phyloP scores from a whole-genome alignment of 305 asterid species.

The Coffea humblotiana region DNA sequence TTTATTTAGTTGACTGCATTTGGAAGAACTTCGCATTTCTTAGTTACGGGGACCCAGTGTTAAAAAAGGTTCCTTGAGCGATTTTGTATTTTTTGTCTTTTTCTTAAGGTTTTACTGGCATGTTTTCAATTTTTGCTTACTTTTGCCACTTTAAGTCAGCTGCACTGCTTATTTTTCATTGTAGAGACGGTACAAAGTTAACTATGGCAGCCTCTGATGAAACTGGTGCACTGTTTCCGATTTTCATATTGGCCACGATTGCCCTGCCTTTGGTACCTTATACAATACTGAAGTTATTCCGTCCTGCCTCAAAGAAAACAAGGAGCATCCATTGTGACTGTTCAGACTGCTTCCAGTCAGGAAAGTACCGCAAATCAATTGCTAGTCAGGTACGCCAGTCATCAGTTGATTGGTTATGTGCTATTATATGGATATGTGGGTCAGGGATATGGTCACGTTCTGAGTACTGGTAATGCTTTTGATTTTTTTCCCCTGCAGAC shows the following conservation, averaged over 20 bases:
- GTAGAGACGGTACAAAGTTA: background rate
- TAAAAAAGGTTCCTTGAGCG: background rate
- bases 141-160: background rate
- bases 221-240: conserved; percentile 82
- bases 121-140: too few relatives aligned
- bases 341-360: conserved; percentile 84
- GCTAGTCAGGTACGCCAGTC: conserved; percentile 56
- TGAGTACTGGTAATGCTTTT: background rate
- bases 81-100: too few relatives aligned
- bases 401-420: background rate
- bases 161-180: background rate
- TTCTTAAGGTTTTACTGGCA: background rate
- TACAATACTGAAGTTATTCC: conserved; percentile 70
- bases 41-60: too few relatives aligned
- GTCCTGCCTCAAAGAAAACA: conserved; percentile 63
- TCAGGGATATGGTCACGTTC: background rate
- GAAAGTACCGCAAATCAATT: conserved; percentile 87
- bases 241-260: conserved; percentile 82
- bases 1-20: background rate
- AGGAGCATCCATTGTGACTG: conserved; percentile 69
- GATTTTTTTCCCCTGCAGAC: conserved; percentile 42
- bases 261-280: conserved; percentile 94
- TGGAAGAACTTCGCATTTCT: background rate
- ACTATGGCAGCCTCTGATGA: conserved; percentile 87
- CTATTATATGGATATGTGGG: background rate